A percentile compares a stretch with the other conserved stretches of the same genome.
Evolutionary conservation across 192 early-diverging fungal species (phyloP).

Genomic region (Chytriomyces sp.): DNA sequence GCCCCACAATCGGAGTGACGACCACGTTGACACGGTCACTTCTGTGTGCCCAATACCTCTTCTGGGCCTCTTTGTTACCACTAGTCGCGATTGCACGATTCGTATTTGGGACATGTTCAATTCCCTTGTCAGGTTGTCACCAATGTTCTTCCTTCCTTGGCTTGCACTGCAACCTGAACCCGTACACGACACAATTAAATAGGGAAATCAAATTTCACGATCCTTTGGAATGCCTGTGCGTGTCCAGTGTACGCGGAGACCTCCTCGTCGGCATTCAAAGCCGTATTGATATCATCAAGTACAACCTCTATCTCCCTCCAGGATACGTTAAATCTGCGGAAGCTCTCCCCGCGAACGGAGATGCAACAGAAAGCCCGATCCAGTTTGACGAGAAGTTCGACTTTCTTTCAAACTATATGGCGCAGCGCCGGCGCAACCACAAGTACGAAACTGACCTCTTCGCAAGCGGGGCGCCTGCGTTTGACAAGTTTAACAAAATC

Average conservation of each 20-base stretch:
- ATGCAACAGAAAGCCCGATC: conserved; percentile 27
- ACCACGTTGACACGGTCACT: conserved; percentile 53
- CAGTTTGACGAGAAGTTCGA: conserved; percentile 53
- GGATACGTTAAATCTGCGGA: conserved; percentile 39
- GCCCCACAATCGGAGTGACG: conserved; percentile 47
- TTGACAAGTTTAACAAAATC: conserved; percentile 3
- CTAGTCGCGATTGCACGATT: conserved; percentile 46
- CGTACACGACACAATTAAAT: neutral
- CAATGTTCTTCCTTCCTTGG: neutral
- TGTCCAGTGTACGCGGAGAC: conserved; percentile 45
- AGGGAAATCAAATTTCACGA: conserved; percentile 58
- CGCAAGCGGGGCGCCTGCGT: neutral
- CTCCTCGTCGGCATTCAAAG: conserved; percentile 50
- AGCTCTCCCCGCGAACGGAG: neutral
- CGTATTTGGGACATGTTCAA: conserved; percentile 54
- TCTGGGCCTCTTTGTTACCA: conserved; percentile 44
- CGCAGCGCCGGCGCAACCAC: conserved; percentile 2
- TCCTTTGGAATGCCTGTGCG: conserved; percentile 43
- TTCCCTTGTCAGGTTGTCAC: conserved; percentile 41
- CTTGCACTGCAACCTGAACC: neutral
- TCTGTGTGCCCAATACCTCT: conserved; percentile 36
- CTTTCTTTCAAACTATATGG: conserved; percentile 23
- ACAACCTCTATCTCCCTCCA: conserved; percentile 42
- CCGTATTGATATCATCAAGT: conserved; percentile 49
- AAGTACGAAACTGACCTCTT: neutral